Percentiles rank a stretch among this genome's conserved stretches.
Evolutionary conservation across 176 grass and related monocot genomes (phyloP).

Genomic region (Miscanthus lutarioriparius): DNA sequence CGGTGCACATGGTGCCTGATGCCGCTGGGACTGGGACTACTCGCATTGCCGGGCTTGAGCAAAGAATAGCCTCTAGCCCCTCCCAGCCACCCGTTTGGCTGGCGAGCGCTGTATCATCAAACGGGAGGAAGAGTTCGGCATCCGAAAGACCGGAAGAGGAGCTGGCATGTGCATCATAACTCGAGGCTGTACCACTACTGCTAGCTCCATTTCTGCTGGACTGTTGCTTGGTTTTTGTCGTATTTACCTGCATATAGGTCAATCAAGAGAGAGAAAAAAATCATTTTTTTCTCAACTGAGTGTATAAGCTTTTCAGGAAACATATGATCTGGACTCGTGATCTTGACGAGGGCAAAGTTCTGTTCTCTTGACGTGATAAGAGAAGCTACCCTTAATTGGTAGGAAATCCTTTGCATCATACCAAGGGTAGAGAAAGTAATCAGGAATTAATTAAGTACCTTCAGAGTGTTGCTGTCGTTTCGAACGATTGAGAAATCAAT

Average conservation of each 20-base stretch:
- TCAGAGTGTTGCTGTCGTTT: not conserved
- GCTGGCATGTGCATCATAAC: not conserved
- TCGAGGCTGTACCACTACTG: not conserved
- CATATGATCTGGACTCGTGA: not conserved
- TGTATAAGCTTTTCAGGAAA: not conserved
- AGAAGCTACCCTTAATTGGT: not conserved
- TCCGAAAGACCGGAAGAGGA: constrained; percentile 14
- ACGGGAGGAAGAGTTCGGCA: constrained; percentile 19
- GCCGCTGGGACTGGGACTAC: not conserved
- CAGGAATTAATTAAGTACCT: constrained; percentile 28
- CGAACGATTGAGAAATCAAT: not conserved
- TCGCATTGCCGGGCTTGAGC: not conserved
- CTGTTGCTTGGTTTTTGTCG: not conserved
- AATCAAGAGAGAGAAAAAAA: not conserved
- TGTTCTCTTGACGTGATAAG: not conserved
- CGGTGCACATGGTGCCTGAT: constrained; percentile 12
- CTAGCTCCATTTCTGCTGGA: not conserved
- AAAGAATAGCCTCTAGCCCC: constrained; percentile 16
- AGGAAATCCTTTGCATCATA: constrained; percentile 23
- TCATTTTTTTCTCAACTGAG: not conserved
- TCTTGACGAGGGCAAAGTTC: not conserved
- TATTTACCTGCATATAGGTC: not conserved
- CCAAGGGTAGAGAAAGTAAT: not conserved
- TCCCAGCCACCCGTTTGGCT: constrained; percentile 1
- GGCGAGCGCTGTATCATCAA: not conserved